Base-by-base conservation (phyloP, 768 basidiomycete species). In the Trametopsis cervina region DNA sequence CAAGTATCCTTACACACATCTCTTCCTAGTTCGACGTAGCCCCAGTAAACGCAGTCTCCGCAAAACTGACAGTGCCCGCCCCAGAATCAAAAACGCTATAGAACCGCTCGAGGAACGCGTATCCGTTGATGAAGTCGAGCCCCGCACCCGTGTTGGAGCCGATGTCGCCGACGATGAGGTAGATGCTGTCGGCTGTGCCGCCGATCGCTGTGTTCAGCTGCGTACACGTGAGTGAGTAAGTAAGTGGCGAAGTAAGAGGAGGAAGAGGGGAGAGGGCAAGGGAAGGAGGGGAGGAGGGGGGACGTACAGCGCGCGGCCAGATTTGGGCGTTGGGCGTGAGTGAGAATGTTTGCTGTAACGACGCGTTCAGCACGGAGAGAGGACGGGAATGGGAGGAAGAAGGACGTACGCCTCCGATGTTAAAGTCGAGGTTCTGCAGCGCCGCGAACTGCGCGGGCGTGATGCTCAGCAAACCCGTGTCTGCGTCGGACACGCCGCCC, bases 21-120 rank as follows among this genome's bases (percentile, higher is more conserved):
- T n/a, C n/a, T n/a, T n/a, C n/a, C 29, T 33, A 73, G 57, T 74
- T 70, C 13, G 60, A 63, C 17, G 58, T 75, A 3, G 78, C 69
- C 13, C 54, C 51, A 0, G 81, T 83, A 61, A 67, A 75, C 51
- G 59, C 58, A 23, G 54, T 81, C 17, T 68, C 73, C 4, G 80
- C 79, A 49, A 82, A 69, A 21, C 81, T 79, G 50, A 82, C 69
- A 15, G 67, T 75, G 40, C 60, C 64, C 64, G 78, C 76, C 41
- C 69, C 61, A 38, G 80, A 79, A 57, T 85, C 82, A 46, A 56
- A 73, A 7, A 72, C 55, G 44, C 62, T 62, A 46, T 73, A 75
- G 58, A 60, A 72, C 12, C 73, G 65, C 52, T 75, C 63, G 17
- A 57, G 51, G 46, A 53, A 57, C 12, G 51, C 23, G 37, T 45